phyloP scores from a whole-genome alignment of 768 basidiomycete genomes.

The Obba rivulosa region DNA sequence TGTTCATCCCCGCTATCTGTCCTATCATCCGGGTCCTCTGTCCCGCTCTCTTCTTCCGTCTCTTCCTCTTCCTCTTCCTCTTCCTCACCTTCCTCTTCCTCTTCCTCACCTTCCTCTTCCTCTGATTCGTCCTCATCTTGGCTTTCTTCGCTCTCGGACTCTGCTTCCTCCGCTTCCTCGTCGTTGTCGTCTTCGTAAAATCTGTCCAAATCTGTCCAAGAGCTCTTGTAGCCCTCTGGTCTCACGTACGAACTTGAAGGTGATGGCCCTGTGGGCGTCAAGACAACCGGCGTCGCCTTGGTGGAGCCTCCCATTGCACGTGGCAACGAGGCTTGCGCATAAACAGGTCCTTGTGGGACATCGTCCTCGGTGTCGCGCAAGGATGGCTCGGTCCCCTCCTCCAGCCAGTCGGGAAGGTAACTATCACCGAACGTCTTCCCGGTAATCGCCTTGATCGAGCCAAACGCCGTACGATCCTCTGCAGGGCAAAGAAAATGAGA shows the following conservation, averaged over 20 bases:
- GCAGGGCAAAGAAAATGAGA: constrained; percentile 18
- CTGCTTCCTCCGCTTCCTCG: constrained; percentile 23
- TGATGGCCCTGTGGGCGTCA: constrained; percentile 49
- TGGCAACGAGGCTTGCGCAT: constrained; percentile 29
- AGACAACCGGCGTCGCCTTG: constrained; percentile 42
- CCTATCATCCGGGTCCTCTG: constrained; percentile 11
- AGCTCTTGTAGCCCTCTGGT: constrained; percentile 36
- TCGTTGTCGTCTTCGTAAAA: constrained; percentile 56
- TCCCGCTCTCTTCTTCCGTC: constrained; percentile 26
- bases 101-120: constrained; percentile 23
- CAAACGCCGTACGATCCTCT: constrained; percentile 44
- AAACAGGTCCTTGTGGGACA: constrained; percentile 21
- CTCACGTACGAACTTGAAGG: constrained; percentile 34
- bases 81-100: constrained; percentile 12
- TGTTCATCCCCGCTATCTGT: background rate
- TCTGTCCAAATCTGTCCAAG: constrained; percentile 59
- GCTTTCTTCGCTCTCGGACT: constrained; percentile 20
- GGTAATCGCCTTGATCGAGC: constrained; percentile 60
- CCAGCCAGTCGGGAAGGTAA: constrained; percentile 80
- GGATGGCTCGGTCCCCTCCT: constrained; percentile 73
- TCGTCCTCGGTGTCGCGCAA: constrained; percentile 70
- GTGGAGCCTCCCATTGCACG: constrained; percentile 21
- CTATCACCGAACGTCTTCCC: constrained; percentile 50
- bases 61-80: constrained; percentile 19
- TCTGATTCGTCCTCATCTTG: constrained; percentile 19